Percentiles rank a stretch among this genome's conserved stretches.
These are phyloP conservation scores for Ophiostoma quercus DNA, from an alignment of 2,329 filamentous ascomycete species.

Conservation along the genomic window DNA sequence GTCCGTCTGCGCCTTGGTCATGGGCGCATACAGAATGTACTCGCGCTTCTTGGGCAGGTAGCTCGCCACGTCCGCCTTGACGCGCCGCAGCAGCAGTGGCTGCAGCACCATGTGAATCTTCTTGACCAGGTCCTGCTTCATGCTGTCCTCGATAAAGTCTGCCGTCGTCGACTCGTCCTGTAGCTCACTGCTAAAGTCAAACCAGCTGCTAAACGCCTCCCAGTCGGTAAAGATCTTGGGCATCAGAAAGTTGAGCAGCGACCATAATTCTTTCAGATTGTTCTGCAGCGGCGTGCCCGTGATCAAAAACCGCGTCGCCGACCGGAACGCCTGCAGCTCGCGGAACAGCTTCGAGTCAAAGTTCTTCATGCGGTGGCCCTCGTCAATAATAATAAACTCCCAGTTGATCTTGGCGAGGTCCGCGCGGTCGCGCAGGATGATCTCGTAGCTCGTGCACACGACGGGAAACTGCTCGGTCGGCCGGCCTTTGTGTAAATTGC, in stretches of 20 bases:
- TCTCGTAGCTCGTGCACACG: slow-evolving; percentile 92
- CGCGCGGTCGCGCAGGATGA: slow-evolving; percentile 84
- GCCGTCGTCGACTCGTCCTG: slow-evolving; percentile 76
- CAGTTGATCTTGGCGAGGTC: slow-evolving; percentile 79
- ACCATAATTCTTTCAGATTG: slow-evolving; percentile 92
- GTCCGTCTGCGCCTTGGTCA: slow-evolving; percentile 86
- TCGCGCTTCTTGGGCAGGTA: slow-evolving; percentile 94
- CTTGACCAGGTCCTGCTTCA: slow-evolving; percentile 70
- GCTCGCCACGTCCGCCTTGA: slow-evolving; percentile 90
- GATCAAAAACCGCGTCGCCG: slow-evolving; percentile 84
- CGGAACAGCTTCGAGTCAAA: slow-evolving; percentile 88
- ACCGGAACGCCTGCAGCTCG: slow-evolving; percentile 81
- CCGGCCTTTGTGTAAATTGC: slow-evolving; percentile 57
- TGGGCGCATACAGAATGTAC: slow-evolving; percentile 88
- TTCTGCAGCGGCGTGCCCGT: slow-evolving; percentile 95
- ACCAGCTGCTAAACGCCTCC: slow-evolving; percentile 91
- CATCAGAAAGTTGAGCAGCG: slow-evolving; percentile 84
- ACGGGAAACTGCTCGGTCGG: slow-evolving; percentile 71
- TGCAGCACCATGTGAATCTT: slow-evolving; percentile 95
- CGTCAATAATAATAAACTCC: slow-evolving; percentile 98
- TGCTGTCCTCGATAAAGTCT: slow-evolving; percentile 71
- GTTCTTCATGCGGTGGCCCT: slow-evolving; percentile 96
- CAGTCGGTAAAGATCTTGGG: slow-evolving; percentile 91
- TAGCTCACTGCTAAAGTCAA: slow-evolving; percentile 89
- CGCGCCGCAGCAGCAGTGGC: slow-evolving; percentile 76